Conservation (phyloP, 805 yeast genomes). For the Debaryomyces hansenii region DNA sequence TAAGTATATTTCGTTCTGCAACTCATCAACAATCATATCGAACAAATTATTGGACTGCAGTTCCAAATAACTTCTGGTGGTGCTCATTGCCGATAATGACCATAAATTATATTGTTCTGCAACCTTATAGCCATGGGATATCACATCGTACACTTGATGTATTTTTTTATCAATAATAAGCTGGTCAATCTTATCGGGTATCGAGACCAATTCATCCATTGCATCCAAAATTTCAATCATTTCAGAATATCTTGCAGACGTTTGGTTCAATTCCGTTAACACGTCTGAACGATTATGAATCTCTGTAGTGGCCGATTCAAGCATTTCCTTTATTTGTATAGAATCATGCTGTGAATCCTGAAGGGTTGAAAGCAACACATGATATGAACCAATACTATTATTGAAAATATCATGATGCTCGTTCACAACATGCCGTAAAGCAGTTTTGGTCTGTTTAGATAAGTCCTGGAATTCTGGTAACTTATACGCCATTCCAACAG, state of each 20-base stretch:
- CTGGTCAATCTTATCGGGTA: constrained; percentile 66
- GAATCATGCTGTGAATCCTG: constrained; percentile 65
- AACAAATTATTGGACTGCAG: constrained; percentile 61
- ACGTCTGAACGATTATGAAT: constrained; percentile 55
- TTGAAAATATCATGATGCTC: constrained; percentile 83
- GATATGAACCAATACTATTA: constrained; percentile 81
- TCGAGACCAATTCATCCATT: constrained; percentile 57
- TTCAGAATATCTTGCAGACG: constrained; percentile 61
- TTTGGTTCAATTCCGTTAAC: constrained; percentile 63
- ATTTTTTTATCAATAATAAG: constrained; percentile 70
- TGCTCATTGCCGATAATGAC: constrained; percentile 53
- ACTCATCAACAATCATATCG: constrained; percentile 74
- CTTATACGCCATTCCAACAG: constrained; percentile 86
- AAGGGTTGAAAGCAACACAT: constrained; percentile 63
- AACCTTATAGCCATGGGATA: constrained; percentile 41
- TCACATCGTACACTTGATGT: constrained; percentile 58
- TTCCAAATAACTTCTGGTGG: constrained; percentile 52
- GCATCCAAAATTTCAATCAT: constrained; percentile 70
- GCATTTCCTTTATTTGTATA: constrained; percentile 44
- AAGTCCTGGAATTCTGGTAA: constrained; percentile 64
- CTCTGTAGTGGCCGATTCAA: constrained; percentile 50
- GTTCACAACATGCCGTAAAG: constrained; percentile 70
- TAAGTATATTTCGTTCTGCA: constrained; percentile 67
- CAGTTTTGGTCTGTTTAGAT: constrained; percentile 53
- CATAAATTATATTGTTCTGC: constrained; percentile 57